Evolutionary conservation across 2,329 filamentous ascomycete species (phyloP).

Genomic region (Hypoxylon sp.): DNA sequence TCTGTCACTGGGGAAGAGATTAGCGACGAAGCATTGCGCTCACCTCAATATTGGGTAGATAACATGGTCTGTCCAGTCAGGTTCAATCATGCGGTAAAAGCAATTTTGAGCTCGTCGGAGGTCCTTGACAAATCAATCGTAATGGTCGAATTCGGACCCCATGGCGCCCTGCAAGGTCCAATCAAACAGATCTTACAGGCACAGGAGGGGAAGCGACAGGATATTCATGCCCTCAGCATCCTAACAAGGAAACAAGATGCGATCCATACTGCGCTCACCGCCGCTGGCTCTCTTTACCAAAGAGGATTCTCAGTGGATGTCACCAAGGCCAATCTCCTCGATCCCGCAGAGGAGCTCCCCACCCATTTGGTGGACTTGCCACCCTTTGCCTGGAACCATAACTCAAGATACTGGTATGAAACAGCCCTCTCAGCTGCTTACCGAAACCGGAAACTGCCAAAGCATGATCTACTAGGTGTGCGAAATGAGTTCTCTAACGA

Average conservation of each 20-base stretch:
- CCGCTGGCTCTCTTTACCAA: constrained; percentile 50
- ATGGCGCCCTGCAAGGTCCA: constrained; percentile 56
- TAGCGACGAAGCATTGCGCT: constrained; percentile 44
- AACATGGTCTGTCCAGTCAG: constrained; percentile 57
- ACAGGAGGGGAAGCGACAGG: constrained; percentile 48
- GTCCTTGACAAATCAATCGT: constrained; percentile 42
- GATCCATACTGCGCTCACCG: constrained; percentile 51
- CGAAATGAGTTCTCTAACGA: constrained; percentile 52
- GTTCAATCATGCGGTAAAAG: constrained; percentile 55
- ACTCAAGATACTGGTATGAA: constrained; percentile 59
- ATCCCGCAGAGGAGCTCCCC: constrained; percentile 52
- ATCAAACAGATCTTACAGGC: constrained; percentile 54
- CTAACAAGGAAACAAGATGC: constrained; percentile 53
- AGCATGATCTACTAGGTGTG: constrained; percentile 60
- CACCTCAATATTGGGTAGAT: constrained; percentile 53
- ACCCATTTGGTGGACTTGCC: constrained; percentile 58
- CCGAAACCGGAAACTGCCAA: constrained; percentile 54
- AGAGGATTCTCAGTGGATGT: constrained; percentile 54
- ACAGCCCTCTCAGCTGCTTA: constrained; percentile 55
- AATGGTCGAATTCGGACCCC: constrained; percentile 57
- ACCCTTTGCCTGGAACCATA: constrained; percentile 64
- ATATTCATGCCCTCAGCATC: constrained; percentile 48
- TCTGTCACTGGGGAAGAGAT: constrained; percentile 51
- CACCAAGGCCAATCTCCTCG: constrained; percentile 54
- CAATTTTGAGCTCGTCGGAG: constrained; percentile 37